Conservation (phyloP, 2,329 filamentous ascomycete species). For the Claviceps monticola region DNA sequence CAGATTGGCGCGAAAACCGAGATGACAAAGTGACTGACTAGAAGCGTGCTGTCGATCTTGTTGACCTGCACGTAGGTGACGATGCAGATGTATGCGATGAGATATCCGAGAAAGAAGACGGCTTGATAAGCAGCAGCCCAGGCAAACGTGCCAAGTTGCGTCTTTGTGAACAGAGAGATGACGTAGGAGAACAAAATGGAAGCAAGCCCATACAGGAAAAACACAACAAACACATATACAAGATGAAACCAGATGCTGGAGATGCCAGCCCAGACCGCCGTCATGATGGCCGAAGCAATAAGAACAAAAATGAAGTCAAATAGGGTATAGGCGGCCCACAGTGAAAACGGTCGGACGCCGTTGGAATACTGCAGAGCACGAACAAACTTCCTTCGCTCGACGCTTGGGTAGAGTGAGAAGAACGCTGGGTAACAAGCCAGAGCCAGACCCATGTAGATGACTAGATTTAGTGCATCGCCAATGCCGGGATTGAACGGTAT, state of each 20-base stretch:
- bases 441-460: slow-evolving; percentile 69
- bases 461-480: slow-evolving; percentile 62
- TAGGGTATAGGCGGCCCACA: slow-evolving; percentile 71
- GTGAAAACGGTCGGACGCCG: slow-evolving; percentile 64
- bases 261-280: slow-evolving; percentile 53
- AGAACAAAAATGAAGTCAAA: slow-evolving; percentile 73
- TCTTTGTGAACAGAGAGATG: slow-evolving; percentile 64
- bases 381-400: slow-evolving; percentile 66
- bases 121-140: slow-evolving; percentile 68
- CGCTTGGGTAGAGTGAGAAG: slow-evolving; percentile 79
- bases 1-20: slow-evolving; percentile 63
- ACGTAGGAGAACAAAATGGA: slow-evolving; percentile 67
- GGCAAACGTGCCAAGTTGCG: slow-evolving; percentile 73
- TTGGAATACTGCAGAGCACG: slow-evolving; percentile 84
- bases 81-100: slow-evolving; percentile 57
- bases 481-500: slow-evolving; percentile 54
- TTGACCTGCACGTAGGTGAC: slow-evolving; percentile 62
- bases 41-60: slow-evolving; percentile 51
- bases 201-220: slow-evolving; percentile 68
- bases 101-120: slow-evolving; percentile 54
- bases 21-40: slow-evolving; percentile 62
- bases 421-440: slow-evolving; percentile 71
- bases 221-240: slow-evolving; percentile 68
- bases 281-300: slow-evolving; percentile 46
- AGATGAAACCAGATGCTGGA: slow-evolving; percentile 62